These are phyloP conservation scores for Volvox carteri DNA, from an alignment of 163 green algal genomes.

Conservation along the genomic window DNA sequence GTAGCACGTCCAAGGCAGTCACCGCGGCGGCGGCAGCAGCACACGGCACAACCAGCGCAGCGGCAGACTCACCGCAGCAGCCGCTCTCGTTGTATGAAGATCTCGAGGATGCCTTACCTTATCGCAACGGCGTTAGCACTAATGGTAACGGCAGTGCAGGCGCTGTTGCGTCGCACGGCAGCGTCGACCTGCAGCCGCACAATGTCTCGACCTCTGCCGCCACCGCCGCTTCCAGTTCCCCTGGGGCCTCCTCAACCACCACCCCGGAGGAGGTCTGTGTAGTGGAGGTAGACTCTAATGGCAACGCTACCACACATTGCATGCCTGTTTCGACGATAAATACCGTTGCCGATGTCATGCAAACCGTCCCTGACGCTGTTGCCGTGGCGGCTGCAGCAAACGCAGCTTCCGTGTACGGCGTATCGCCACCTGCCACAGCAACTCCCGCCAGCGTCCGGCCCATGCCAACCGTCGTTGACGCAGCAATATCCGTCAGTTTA, in stretches of 20 bases:
- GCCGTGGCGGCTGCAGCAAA: not conserved
- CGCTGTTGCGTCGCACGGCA: not conserved
- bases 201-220: not conserved
- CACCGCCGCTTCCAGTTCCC: not conserved
- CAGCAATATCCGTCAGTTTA: constrained; percentile 25
- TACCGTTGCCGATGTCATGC: constrained; percentile 46
- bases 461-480: constrained; percentile 34
- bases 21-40: not conserved
- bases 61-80: not conserved
- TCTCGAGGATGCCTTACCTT: constrained; percentile 45
- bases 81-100: constrained; percentile 25
- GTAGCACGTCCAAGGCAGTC: not conserved
- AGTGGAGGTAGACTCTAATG: constrained; percentile 21
- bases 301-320: constrained; percentile 27
- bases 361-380: not conserved
- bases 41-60: not conserved
- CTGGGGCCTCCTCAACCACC: too few relatives aligned
- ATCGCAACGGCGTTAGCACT: constrained; percentile 1
- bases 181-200: not conserved
- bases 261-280: constrained; percentile 37
- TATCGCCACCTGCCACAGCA: not conserved
- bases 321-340: constrained; percentile 23
- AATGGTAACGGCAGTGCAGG: not conserved
- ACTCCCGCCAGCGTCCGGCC: constrained; percentile 9
- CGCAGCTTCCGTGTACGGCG: not conserved